Evolutionary conservation across 2,329 filamentous ascomycete genomes (phyloP).

Genomic region (Aureobasidium sp.): DNA sequence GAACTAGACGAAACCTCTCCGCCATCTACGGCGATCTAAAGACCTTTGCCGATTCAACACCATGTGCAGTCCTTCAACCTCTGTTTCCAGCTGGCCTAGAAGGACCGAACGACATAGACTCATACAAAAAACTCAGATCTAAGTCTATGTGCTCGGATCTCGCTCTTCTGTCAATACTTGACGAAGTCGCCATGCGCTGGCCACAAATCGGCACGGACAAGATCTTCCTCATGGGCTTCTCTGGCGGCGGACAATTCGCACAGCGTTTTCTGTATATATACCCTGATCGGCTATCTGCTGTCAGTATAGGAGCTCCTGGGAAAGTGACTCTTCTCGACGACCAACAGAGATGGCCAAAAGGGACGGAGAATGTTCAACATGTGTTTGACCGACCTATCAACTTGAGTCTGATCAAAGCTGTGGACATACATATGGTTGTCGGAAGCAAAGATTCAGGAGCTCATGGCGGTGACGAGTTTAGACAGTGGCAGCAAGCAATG

Average conservation of each 20-base stretch:
- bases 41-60: not conserved
- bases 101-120: slow-evolving; percentile 10
- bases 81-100: slow-evolving; percentile 1
- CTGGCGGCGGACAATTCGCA: slow-evolving; percentile 8
- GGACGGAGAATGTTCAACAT: not conserved
- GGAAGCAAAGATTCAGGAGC: slow-evolving; percentile 1
- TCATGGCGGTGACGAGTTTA: slow-evolving; percentile 1
- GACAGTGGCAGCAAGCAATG: not conserved
- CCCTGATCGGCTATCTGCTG: not conserved
- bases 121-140: slow-evolving; percentile 6
- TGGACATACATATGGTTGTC: not conserved
- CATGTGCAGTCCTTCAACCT: slow-evolving; percentile 5
- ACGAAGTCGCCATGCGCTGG: not conserved
- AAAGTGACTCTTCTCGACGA: not conserved
- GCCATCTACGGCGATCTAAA: slow-evolving; percentile 5
- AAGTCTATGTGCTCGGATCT: not conserved
- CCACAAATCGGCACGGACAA: not conserved
- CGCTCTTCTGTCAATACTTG: not conserved
- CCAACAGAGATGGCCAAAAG: not conserved
- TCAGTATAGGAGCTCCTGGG: slow-evolving; percentile 9
- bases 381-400: not conserved
- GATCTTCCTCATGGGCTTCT: slow-evolving; percentile 7
- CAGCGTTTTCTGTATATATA: slow-evolving; percentile 4
- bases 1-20: slow-evolving; percentile 4
- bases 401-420: not conserved